phyloP scores from a whole-genome alignment of 495 filamentous ascomycete species.

The Xylaria intraflava region DNA sequence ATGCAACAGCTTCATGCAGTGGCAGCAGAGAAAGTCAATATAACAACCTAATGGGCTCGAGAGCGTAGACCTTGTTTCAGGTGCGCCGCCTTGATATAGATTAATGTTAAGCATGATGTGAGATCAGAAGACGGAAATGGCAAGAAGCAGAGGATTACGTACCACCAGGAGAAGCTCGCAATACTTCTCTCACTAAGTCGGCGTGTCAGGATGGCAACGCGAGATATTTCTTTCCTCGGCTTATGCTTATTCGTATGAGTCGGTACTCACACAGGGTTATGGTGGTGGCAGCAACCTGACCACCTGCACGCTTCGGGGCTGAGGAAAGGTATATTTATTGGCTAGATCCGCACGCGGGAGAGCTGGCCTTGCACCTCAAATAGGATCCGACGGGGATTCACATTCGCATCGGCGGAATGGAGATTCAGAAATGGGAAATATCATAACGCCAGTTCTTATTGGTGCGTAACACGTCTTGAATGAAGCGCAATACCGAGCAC shows the following conservation, averaged over 20 bases:
- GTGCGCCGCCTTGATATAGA: background rate
- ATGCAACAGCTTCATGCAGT: background rate
- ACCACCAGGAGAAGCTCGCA: background rate
- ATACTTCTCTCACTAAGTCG: no score
- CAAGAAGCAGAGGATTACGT: background rate
- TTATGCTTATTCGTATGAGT: background rate
- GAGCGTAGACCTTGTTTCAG: background rate
- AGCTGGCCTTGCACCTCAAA: background rate
- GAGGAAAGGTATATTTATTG: background rate
- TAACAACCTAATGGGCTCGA: background rate
- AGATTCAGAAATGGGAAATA: background rate
- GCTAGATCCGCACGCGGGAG: background rate
- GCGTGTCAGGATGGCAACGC: background rate
- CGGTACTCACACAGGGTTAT: background rate
- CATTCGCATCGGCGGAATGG: background rate
- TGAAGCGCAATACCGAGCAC: background rate
- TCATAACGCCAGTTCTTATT: background rate
- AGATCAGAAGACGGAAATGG: background rate
- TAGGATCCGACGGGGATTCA: background rate
- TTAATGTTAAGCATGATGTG: background rate
- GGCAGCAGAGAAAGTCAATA: background rate
- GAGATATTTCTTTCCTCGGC: background rate
- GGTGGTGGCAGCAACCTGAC: background rate
- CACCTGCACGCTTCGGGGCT: slow-evolving; percentile 7
- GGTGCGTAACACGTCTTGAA: background rate